Evolutionary conservation across 1,139 yeast species (phyloP).

Genomic region (Schwanniomyces etchellsii): DNA sequence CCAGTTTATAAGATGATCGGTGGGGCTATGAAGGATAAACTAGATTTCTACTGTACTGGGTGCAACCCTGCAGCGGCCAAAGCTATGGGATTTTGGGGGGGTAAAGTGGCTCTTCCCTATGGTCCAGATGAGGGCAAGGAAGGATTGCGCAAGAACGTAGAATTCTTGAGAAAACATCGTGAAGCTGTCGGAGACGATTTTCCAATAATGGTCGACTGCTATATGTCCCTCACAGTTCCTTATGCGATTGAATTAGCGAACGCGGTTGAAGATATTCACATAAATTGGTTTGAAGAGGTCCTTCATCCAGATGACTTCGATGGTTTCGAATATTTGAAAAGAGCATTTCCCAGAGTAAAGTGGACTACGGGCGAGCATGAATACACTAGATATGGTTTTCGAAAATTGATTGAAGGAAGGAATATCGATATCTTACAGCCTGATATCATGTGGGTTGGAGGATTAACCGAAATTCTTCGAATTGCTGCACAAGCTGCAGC

Average conservation of each 20-base stretch:
- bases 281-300: constrained; percentile 23
- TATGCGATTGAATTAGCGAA: constrained; percentile 3
- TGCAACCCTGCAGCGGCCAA: constrained; percentile 19
- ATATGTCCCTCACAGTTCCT: no score
- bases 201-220: constrained; percentile 2
- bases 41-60: constrained; percentile 22
- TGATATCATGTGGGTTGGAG: constrained; percentile 21
- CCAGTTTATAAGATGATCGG: constrained; percentile 21
- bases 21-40: constrained; percentile 19
- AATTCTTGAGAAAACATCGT: constrained; percentile 2
- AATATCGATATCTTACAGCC: constrained; percentile 23
- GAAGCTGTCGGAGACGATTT: constrained; percentile 3
- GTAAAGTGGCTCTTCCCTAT: constrained; percentile 19
- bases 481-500: constrained; percentile 22
- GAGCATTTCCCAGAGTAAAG: constrained; percentile 17
- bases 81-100: constrained; percentile 22
- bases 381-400: constrained; percentile 16
- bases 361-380: constrained; percentile 22
- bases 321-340: constrained; percentile 15
- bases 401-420: constrained; percentile 17
- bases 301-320: constrained; percentile 20
- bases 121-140: constrained; percentile 11
- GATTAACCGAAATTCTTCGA: constrained; percentile 18
- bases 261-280: constrained; percentile 15
- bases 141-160: constrained; percentile 2